These are phyloP conservation scores for Mycena leptocephala DNA, from an alignment of 768 basidiomycete species.

Conservation along the genomic window DNA sequence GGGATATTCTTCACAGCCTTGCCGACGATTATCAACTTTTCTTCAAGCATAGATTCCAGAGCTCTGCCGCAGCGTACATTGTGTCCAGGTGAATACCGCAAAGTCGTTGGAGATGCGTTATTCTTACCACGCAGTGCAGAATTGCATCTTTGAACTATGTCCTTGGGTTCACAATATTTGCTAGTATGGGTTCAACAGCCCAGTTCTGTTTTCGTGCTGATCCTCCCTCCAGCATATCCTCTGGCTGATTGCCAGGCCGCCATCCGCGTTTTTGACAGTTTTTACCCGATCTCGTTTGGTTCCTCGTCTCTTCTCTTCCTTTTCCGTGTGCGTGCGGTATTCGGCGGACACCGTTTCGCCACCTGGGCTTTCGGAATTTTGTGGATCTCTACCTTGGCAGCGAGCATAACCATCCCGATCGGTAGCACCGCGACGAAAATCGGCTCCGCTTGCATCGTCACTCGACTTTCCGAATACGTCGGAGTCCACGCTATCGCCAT, in stretches of 20 bases:
- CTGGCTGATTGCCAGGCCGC: neutral
- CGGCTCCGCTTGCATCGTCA: neutral
- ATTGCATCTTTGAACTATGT: neutral
- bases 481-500: neutral
- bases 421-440: neutral
- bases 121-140: neutral
- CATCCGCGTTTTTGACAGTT: neutral
- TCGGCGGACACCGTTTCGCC: neutral
- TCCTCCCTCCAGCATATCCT: neutral
- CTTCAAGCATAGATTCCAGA: neutral
- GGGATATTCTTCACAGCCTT: neutral
- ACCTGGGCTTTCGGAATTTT: neutral
- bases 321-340: neutral
- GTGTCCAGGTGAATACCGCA: neutral
- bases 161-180: neutral
- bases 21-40: neutral
- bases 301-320: neutral
- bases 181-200: neutral
- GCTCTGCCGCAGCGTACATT: neutral
- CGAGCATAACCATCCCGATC: neutral
- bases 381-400: neutral
- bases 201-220: neutral
- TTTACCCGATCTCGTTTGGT: neutral
- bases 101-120: neutral
- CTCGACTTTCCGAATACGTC: neutral